Evolutionary conservation across 1,139 yeast species (phyloP).

Genomic region (Kurtzmaniella quercitrusa): DNA sequence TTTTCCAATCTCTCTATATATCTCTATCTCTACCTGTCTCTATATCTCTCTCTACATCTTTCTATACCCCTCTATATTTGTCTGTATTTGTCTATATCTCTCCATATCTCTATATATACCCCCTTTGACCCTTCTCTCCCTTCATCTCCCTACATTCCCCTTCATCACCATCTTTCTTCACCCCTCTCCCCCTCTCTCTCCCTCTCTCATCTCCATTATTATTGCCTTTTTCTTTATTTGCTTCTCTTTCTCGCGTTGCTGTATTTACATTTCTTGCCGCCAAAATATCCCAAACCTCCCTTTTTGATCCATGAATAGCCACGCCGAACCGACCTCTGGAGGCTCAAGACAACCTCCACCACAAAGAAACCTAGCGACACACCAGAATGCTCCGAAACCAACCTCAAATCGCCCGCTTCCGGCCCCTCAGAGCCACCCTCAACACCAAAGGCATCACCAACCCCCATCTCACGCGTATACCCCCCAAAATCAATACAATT

Average conservation of each 20-base stretch:
- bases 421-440: conserved; percentile 9
- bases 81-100: no score
- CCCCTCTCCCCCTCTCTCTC: background rate
- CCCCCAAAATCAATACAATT: conserved; percentile 6
- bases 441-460: conserved; percentile 7
- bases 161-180: no score
- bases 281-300: background rate
- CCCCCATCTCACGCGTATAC: conserved; percentile 4
- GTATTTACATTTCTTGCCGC: background rate
- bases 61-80: no score
- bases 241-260: background rate
- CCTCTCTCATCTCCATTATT: no score
- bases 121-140: no score
- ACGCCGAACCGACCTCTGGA: background rate
- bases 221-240: background rate
- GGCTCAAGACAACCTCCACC: background rate
- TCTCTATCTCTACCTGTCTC: no score
- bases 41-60: no score
- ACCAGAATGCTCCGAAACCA: background rate
- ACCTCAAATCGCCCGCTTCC: conserved; percentile 4
- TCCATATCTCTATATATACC: no score
- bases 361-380: background rate
- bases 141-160: no score
- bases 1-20: no score
- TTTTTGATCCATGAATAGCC: background rate